These are phyloP conservation scores for Danielia reshetovae DNA, from an alignment of 805 yeast species.

Conservation along the genomic window DNA sequence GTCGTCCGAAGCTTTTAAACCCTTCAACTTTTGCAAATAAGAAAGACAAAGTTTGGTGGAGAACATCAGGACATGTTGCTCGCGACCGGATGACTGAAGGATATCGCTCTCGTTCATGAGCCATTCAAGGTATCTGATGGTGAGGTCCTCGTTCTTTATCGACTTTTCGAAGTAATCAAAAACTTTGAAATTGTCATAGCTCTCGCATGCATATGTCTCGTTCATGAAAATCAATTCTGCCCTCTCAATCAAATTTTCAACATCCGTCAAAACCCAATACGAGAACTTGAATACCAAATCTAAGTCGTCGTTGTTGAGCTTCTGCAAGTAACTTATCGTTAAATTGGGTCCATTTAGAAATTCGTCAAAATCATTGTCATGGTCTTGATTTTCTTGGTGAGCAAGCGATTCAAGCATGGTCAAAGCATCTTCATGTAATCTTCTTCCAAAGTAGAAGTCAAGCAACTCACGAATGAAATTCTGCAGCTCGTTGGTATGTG, in stretches of 20 bases:
- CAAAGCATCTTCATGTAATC: constrained; percentile 64
- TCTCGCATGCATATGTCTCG: constrained; percentile 56
- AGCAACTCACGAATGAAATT: constrained; percentile 62
- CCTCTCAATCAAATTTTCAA: constrained; percentile 7
- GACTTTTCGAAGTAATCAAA: constrained; percentile 44
- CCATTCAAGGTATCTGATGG: constrained; percentile 45
- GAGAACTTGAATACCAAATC: constrained; percentile 57
- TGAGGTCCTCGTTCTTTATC: constrained; percentile 20
- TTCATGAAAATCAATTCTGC: constrained; percentile 58
- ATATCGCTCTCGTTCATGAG: constrained; percentile 33
- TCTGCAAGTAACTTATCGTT: constrained; percentile 55
- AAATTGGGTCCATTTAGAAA: constrained; percentile 37
- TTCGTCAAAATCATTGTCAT: constrained; percentile 20
- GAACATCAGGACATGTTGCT: constrained; percentile 21
- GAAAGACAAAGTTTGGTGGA: constrained; percentile 33
- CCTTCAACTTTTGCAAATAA: constrained; percentile 26
- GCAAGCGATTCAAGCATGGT: constrained; percentile 43
- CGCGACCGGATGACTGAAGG: constrained; percentile 14
- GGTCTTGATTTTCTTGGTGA: constrained; percentile 10
- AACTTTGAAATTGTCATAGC: constrained; percentile 51
- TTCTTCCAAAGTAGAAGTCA: constrained; percentile 69
- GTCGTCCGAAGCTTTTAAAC: constrained; percentile 4
- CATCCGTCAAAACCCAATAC: constrained; percentile 43
- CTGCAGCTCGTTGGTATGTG: constrained; percentile 19
- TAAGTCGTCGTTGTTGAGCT: constrained; percentile 45